Conservation (phyloP, 495 filamentous ascomycete species). For the Acidomyces sp. region DNA sequence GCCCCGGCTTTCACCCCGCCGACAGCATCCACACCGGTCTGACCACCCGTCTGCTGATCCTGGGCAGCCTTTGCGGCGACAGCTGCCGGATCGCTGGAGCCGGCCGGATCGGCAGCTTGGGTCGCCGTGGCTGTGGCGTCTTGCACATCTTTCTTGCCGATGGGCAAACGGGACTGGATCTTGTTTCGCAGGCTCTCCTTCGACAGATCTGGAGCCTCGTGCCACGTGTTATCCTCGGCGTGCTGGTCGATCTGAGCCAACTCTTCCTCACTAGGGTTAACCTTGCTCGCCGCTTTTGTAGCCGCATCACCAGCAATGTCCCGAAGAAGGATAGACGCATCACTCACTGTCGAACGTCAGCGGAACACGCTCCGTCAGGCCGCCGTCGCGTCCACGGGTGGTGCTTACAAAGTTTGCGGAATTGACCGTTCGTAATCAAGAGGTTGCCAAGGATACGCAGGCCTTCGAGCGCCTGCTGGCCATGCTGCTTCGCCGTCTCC, state of each 20-base stretch:
- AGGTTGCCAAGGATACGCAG: constrained; percentile 77
- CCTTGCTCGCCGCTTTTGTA: constrained; percentile 58
- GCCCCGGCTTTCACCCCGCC: constrained; percentile 38
- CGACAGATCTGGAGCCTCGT: constrained; percentile 70
- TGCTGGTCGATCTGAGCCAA: constrained; percentile 66
- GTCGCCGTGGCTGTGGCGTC: constrained; percentile 35
- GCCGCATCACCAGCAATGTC: constrained; percentile 89
- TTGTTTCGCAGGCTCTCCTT: constrained; percentile 57
- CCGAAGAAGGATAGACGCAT: constrained; percentile 68
- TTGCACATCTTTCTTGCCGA: constrained; percentile 39
- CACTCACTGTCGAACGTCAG: constrained; percentile 74
- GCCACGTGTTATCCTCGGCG: constrained; percentile 85
- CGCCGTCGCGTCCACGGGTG: too few relatives aligned
- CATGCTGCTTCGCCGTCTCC: constrained; percentile 65
- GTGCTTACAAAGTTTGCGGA: constrained; percentile 83
- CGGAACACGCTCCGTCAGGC: too few relatives aligned
- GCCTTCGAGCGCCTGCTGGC: constrained; percentile 68
- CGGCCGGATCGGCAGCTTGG: constrained; percentile 38
- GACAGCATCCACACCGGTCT: constrained; percentile 42
- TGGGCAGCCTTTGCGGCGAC: constrained; percentile 32
- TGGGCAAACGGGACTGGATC: constrained; percentile 42
- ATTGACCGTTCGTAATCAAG: constrained; percentile 90
- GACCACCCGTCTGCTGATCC: constrained; percentile 34
- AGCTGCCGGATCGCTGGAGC: constrained; percentile 38
- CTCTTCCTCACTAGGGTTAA: constrained; percentile 69